phyloP scores from a whole-genome alignment of 345 rosid genomes.

The Ailanthus altissimus region DNA sequence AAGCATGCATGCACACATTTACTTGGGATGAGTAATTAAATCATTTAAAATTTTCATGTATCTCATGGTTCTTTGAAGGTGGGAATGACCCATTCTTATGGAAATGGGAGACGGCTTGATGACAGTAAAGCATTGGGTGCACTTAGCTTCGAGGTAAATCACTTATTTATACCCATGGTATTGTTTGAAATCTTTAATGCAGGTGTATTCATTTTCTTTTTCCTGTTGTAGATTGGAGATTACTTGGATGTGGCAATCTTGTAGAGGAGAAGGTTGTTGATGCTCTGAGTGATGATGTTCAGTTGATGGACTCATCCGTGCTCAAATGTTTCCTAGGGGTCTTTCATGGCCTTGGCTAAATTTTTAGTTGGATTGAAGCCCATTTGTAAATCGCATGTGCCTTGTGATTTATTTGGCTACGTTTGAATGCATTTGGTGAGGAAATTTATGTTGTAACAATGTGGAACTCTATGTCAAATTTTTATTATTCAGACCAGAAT shows the following conservation, averaged over 20 bases:
- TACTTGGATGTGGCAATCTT: conserved; percentile 88
- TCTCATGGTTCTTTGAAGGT: conserved; percentile 45
- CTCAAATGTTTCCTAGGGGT: neutral
- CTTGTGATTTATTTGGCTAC: neutral
- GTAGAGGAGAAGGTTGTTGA: conserved; percentile 25
- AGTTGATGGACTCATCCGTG: conserved; percentile 1
- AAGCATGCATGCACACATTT: neutral
- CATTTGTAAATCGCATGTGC: neutral
- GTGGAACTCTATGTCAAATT: neutral
- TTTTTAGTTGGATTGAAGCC: neutral
- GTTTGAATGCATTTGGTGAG: neutral
- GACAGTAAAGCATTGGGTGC: conserved; percentile 72
- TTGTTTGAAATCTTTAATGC: neutral
- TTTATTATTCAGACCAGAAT: neutral
- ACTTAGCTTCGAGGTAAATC: conserved; percentile 73
- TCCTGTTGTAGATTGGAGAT: conserved; percentile 72
- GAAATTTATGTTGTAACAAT: neutral
- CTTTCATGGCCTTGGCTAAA: neutral
- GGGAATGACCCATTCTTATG: conserved; percentile 74
- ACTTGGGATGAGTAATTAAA: neutral
- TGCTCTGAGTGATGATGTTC: neutral
- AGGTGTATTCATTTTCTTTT: conserved; percentile 11
- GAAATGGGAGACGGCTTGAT: conserved; percentile 71
- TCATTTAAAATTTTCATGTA: neutral
- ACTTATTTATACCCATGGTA: neutral